A percentile compares a stretch with the other conserved stretches of the same genome.
Conservation (phyloP, 306 rosid species). For the Pachyrhizus erosus region DNA sequence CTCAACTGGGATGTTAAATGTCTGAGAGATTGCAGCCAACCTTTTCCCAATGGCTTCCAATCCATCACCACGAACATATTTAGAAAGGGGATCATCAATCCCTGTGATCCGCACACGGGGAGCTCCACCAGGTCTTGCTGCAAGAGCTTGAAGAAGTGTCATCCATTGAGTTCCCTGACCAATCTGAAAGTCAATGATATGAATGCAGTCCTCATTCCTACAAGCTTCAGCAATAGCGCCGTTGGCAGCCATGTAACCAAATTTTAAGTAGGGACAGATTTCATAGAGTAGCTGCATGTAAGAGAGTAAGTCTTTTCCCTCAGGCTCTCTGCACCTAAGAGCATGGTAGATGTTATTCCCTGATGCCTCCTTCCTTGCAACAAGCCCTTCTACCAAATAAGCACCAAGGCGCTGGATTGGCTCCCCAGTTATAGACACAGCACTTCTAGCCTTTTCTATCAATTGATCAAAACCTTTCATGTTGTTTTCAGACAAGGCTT, state of each 20-base stretch:
- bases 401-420: constrained; percentile 92
- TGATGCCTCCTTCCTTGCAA: constrained; percentile 81
- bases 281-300: constrained; percentile 80
- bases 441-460: constrained; percentile 61
- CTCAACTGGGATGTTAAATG: constrained; percentile 69
- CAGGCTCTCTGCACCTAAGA: constrained; percentile 78
- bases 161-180: constrained; percentile 82
- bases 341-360: constrained; percentile 76
- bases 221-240: constrained; percentile 96
- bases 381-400: constrained; percentile 86
- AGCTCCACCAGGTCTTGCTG: constrained; percentile 84
- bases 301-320: constrained; percentile 73
- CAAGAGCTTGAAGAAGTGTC: constrained; percentile 94
- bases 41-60: constrained; percentile 63
- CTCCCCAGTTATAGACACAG: constrained; percentile 77
- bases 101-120: constrained; percentile 84
- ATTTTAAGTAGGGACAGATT: constrained; percentile 86
- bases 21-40: constrained; percentile 61
- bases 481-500: constrained; percentile 66
- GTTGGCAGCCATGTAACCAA: constrained; percentile 96
- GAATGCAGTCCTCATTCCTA: constrained; percentile 77
- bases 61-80: constrained; percentile 81
- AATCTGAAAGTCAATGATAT: constrained; percentile 89
- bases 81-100: constrained; percentile 73
- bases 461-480: constrained; percentile 54